Evolutionary conservation across 2,329 filamentous ascomycete species (phyloP), one percentile per base, ranked within the genome.

Genomic region (Cucurbitaria berberidis): DNA sequence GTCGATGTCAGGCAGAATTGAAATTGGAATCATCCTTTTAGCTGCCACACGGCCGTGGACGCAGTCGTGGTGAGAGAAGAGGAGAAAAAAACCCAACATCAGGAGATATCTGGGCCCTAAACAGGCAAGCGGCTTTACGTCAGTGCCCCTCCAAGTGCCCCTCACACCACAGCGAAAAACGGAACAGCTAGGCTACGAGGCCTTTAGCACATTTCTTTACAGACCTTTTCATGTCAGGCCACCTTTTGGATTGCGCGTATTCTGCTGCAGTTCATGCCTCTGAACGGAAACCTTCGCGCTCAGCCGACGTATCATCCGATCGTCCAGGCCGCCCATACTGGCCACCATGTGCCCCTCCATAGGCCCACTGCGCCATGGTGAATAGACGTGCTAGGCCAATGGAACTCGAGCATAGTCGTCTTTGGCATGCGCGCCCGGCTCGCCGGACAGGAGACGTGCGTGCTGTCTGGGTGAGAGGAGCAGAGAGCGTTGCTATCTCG

Each of bases 251-350:
- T 51, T 51, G 46, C 38, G 46, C 55, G 22, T 48, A 35, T 43
- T 42, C 42, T 51, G 43, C 45, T 45, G 22, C 45, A 53, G 26
- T 46, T 38, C 48, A 48, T 38, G 44, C 46, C 56, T 45, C 46
- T 48, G 45, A 46, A 35, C 38, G 22, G 38, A 40, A 39, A 51
- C 40, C 30, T 45, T 16, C 26, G 48, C 35, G 53, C 53, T 60
- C 57, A 65, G 54, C 67, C 67, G 68, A 68, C 66, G 57, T 66
- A 66, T 69, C 62, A 71, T 73, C 68, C 67, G 68, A 69, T 60
- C 58, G 54, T 29, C 52, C 59, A 53, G 51, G 16, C 45, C 21
- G 45, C 56, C 55, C 51, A 56, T 53, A 30, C 57, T 55, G 41
- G 43, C 32, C 21, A 42, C 26, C 34, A 32, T 45, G 49, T 62